Evolutionary conservation across 257 asterid genomes (phyloP).

Genomic region (Plectranthus barbatus): DNA sequence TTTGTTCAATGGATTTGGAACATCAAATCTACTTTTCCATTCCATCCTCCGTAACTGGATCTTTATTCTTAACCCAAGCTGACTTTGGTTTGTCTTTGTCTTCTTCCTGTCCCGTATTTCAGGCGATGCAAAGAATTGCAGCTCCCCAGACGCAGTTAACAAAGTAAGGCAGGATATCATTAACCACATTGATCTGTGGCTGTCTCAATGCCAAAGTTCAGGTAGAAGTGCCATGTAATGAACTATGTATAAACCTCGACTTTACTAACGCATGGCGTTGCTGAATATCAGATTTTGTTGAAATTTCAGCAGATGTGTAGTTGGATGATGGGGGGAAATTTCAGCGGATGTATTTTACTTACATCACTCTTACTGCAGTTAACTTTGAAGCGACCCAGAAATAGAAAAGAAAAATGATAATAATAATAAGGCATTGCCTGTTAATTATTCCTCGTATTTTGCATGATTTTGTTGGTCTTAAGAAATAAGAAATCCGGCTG

Average conservation of each 20-base stretch:
- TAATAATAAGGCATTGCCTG: too few relatives aligned
- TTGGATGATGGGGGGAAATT: neutral
- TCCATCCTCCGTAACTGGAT: neutral
- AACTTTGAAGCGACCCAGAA: too few relatives aligned
- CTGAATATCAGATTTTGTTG: neutral
- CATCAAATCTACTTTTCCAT: neutral
- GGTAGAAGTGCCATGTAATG: conserved; percentile 48
- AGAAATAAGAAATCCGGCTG: too few relatives aligned
- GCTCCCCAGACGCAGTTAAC: conserved; percentile 64
- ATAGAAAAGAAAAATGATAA: too few relatives aligned
- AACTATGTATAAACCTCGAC: neutral
- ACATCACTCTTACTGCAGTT: too few relatives aligned
- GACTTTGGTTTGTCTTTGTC: neutral
- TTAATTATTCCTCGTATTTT: too few relatives aligned
- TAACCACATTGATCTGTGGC: conserved; percentile 64
- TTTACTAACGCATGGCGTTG: neutral
- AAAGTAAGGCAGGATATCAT: conserved; percentile 69
- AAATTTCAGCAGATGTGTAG: conserved; percentile 13
- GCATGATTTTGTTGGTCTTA: too few relatives aligned
- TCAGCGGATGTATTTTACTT: too few relatives aligned
- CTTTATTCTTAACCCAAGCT: too few relatives aligned
- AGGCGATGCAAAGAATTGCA: conserved; percentile 75
- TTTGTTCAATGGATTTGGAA: neutral
- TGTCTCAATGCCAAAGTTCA: conserved; percentile 62
- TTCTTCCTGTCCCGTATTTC: conserved; percentile 13